phyloP scores from a whole-genome alignment of 1,284 basidiomycete genomes.

The Ustilago esculenta region DNA sequence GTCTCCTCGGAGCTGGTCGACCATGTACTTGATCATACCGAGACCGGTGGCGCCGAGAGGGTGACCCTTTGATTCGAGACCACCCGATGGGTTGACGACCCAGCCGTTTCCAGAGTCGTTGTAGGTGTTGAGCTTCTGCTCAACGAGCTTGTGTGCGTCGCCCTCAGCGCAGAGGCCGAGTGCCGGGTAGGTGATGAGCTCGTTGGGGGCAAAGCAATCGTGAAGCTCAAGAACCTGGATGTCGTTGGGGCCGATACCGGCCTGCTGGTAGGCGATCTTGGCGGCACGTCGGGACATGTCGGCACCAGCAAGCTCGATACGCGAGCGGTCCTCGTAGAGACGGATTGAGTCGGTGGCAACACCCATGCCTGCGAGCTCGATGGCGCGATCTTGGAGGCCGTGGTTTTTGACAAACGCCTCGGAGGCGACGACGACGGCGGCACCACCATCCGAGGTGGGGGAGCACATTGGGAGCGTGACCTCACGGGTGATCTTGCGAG shows the following conservation, averaged over 20 bases:
- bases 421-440: constrained; percentile 74
- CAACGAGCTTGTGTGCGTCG: constrained; percentile 80
- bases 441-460: constrained; percentile 73
- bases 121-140: constrained; percentile 79
- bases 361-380: constrained; percentile 71
- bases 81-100: constrained; percentile 85
- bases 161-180: constrained; percentile 77
- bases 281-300: constrained; percentile 78
- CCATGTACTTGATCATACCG: constrained; percentile 87
- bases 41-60: constrained; percentile 85
- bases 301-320: constrained; percentile 63
- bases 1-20: constrained; percentile 71
- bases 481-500: constrained; percentile 74
- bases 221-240: constrained; percentile 86
- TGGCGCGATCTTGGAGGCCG: constrained; percentile 82
- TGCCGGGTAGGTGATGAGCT: constrained; percentile 84
- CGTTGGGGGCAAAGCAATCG: constrained; percentile 78
- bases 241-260: constrained; percentile 77
- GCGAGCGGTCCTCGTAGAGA: constrained; percentile 58
- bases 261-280: constrained; percentile 77
- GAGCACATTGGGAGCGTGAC: constrained; percentile 88
- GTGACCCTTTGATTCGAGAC: constrained; percentile 82
- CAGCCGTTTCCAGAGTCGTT: constrained; percentile 75
- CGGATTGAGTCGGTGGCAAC: constrained; percentile 58
- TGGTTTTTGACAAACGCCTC: constrained; percentile 82